phyloP scores from a whole-genome alignment of 1,284 basidiomycete genomes.

The Naganishia liquefaciens region DNA sequence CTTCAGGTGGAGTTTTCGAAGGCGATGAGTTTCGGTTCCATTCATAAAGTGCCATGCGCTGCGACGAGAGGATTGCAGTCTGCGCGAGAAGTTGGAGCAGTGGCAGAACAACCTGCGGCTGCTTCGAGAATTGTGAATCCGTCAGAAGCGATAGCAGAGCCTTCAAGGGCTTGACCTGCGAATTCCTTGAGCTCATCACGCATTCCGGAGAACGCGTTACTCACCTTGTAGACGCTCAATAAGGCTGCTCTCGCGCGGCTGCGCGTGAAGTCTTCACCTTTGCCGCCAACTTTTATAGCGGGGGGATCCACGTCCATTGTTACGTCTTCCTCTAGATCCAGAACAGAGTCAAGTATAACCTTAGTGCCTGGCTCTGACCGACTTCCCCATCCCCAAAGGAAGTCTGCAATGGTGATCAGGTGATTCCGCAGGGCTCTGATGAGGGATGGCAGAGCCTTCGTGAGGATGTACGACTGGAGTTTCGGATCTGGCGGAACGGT shows the following conservation, averaged over 20 bases:
- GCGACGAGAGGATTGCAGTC: conserved; percentile 61
- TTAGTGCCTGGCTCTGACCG: neutral
- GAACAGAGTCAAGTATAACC: conserved; percentile 1
- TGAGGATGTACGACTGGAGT: conserved; percentile 6
- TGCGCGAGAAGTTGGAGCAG: conserved; percentile 61
- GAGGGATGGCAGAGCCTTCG: conserved; percentile 30
- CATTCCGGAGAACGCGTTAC: neutral
- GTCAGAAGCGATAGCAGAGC: conserved; percentile 17
- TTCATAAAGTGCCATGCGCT: conserved; percentile 63
- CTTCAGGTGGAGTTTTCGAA: neutral
- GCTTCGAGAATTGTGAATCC: conserved; percentile 5
- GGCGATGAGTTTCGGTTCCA: conserved; percentile 54
- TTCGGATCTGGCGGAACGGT: neutral
- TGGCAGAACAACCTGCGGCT: conserved; percentile 52
- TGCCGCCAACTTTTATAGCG: neutral
- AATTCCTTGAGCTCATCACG: neutral
- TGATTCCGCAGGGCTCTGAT: conserved; percentile 26
- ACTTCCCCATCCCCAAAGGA: conserved; percentile 31
- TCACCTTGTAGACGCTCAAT: conserved; percentile 14
- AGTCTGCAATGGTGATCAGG: conserved; percentile 29
- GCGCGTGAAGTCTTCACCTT: neutral
- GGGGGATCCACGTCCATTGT: neutral
- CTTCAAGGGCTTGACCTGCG: conserved; percentile 11
- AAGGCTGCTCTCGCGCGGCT: conserved; percentile 6
- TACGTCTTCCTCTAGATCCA: neutral